A percentile compares a stretch with the other conserved stretches of the same genome.
These are phyloP conservation scores for Didymellaceae sp. DNA, from an alignment of 2,329 filamentous ascomycete genomes.

Conservation along the genomic window DNA sequence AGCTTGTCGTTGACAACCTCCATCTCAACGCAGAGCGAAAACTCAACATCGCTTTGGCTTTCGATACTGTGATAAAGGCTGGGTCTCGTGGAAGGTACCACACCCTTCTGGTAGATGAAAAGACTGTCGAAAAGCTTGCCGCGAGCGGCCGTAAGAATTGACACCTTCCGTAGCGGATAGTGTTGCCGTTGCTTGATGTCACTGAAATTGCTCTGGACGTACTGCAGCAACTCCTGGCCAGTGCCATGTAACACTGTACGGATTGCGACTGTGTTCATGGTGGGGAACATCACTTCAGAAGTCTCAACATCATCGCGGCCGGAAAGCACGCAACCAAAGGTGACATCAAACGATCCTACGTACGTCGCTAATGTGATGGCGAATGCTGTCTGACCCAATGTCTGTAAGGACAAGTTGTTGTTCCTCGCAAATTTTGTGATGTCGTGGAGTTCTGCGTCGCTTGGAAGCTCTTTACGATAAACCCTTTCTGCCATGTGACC, in stretches of 20 bases:
- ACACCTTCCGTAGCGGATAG: slow-evolving; percentile 75
- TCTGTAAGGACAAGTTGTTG: slow-evolving; percentile 74
- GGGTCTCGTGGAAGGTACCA: slow-evolving; percentile 55
- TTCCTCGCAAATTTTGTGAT: slow-evolving; percentile 68
- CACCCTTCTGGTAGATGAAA: slow-evolving; percentile 68
- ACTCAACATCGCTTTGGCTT: slow-evolving; percentile 74
- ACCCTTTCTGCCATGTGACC: slow-evolving; percentile 19
- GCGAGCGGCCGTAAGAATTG: slow-evolving; percentile 57
- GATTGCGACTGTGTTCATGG: slow-evolving; percentile 88
- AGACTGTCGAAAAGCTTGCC: slow-evolving; percentile 67
- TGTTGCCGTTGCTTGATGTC: slow-evolving; percentile 75
- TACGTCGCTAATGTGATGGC: slow-evolving; percentile 71
- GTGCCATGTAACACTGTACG: slow-evolving; percentile 75
- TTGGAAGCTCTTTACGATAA: slow-evolving; percentile 57
- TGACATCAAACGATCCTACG: slow-evolving; percentile 71
- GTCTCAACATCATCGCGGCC: slow-evolving; percentile 78
- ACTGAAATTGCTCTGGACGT: slow-evolving; percentile 74
- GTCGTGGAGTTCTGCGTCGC: slow-evolving; percentile 49
- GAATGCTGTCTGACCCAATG: slow-evolving; percentile 79
- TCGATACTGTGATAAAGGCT: slow-evolving; percentile 67
- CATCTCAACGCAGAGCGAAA: slow-evolving; percentile 82
- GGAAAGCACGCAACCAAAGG: slow-evolving; percentile 83
- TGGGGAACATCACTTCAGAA: slow-evolving; percentile 77
- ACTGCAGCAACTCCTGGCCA: slow-evolving; percentile 67
- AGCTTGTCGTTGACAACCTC: slow-evolving; percentile 65